These are phyloP conservation scores for Chalciporus chontae DNA, from an alignment of 768 basidiomycete genomes.

Conservation along the genomic window DNA sequence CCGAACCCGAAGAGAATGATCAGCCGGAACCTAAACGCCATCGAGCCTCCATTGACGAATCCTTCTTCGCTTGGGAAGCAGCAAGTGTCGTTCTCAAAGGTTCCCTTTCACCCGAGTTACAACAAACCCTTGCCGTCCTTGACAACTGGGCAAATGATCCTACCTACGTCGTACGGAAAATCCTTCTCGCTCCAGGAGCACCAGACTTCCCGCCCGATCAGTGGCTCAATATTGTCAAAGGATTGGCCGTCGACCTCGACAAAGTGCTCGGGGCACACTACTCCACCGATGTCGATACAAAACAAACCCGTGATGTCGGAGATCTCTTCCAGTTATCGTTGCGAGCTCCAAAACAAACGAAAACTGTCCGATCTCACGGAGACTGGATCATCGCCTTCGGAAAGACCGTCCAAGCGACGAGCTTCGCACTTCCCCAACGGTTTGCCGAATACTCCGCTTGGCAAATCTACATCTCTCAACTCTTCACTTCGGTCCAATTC, in stretches of 20 bases:
- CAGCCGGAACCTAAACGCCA: not conserved
- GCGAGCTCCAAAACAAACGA: not conserved
- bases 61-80: not conserved
- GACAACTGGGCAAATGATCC: not conserved
- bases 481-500: constrained; percentile 17
- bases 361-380: not conserved
- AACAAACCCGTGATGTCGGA: constrained; percentile 6
- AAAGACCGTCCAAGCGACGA: not conserved
- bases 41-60: not conserved
- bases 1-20: not conserved
- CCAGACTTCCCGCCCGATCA: constrained; percentile 5
- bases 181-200: not conserved
- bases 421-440: constrained; percentile 28
- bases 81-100: not conserved
- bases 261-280: constrained; percentile 10
- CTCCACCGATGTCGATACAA: not conserved
- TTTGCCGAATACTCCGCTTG: constrained; percentile 26
- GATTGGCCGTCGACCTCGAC: not conserved
- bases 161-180: not conserved
- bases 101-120: not conserved
- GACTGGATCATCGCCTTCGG: constrained; percentile 3
- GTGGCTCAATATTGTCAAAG: constrained; percentile 10
- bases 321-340: constrained; percentile 4
- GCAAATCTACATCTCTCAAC: not conserved
- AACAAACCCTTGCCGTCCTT: not conserved